Evolutionary conservation across 148 eudicot genomes (phyloP), one percentile per base, ranked within the genome.

Genomic region (Rhododendron kiyosumense): DNA sequence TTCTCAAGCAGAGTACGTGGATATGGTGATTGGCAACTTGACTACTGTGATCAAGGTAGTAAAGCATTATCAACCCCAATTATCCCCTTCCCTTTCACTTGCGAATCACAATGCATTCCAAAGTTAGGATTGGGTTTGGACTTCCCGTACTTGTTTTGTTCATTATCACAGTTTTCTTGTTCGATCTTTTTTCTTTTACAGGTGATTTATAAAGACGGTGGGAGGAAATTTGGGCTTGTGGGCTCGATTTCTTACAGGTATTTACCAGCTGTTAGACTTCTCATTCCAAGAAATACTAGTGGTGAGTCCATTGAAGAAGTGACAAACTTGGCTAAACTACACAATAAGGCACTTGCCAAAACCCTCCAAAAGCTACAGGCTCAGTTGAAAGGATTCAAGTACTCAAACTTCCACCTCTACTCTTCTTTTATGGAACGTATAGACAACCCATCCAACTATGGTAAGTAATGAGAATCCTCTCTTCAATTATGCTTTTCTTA

Each of bases 211-310:
- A 6, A 18, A 54, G 61, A 54, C 61, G 61, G 61, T 54, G 92
- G 92, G 2, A 88, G 92, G 76, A 93, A 90, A 85, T 91, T 90
- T 78, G 92, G 87, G 14, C 83, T 92, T 46, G 30, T 91, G 3
- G 89, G 82, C 57, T 74, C 90, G 74, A 84, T 87, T 15, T 86
- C 88, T 13, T 14, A 89, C 3, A 92, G 92, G 4, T 91, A 93
- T 78, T 24, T 85, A 13, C 93, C 93, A 1, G 43, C 63, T 14
- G 10, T 84, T 11, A 87, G 88, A 83, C 48, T 75, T 9, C 77
- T 36, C 13, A 84, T 67, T 17, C 32, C 84, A 15, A 59, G 71
- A 61, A 17, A 61, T 61, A 3, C 11, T n/a, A 65, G 73, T 28
- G 88, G 90, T 34, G 85, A 84, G 1, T 91, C 92, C 36, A 13